Evolutionary conservation across 2,329 filamentous ascomycete genomes (phyloP).

Genomic region (Diaporthe ampelina): DNA sequence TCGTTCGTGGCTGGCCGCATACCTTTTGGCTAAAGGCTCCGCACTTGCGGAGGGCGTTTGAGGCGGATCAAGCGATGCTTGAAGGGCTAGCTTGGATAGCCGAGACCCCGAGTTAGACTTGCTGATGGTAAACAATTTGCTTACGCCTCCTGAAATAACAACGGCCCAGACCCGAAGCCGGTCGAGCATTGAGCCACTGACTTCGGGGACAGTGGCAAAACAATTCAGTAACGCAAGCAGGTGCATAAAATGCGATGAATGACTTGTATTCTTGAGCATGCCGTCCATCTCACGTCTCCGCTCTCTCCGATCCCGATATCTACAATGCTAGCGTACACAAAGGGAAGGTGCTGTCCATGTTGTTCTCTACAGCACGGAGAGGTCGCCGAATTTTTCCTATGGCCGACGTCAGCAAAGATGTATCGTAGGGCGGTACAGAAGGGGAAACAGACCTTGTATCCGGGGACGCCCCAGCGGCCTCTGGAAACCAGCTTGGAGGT

Average conservation of each 20-base stretch:
- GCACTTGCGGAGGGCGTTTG: slow-evolving; percentile 55
- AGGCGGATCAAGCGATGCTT: slow-evolving; percentile 59
- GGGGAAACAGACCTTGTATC: slow-evolving; percentile 87
- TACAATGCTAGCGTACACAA: slow-evolving; percentile 80
- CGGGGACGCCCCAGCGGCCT: slow-evolving; percentile 97
- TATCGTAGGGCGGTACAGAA: neutral
- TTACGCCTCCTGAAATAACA: neutral
- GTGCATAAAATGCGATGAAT: neutral
- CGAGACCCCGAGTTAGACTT: neutral
- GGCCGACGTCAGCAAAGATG: slow-evolving; percentile 59
- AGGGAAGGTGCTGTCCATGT: slow-evolving; percentile 60
- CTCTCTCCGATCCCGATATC: slow-evolving; percentile 63
- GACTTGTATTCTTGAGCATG: slow-evolving; percentile 33
- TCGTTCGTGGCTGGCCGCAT: slow-evolving; percentile 63
- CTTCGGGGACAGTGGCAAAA: neutral
- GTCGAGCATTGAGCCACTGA: neutral
- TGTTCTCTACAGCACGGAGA: slow-evolving; percentile 86
- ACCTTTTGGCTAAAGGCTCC: slow-evolving; percentile 66
- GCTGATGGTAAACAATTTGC: neutral
- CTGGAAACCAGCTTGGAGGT: slow-evolving; percentile 94
- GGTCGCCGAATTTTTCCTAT: slow-evolving; percentile 98
- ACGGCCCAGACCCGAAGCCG: neutral
- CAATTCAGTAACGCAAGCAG: neutral
- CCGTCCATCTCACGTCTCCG: slow-evolving; percentile 40
- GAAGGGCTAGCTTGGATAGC: slow-evolving; percentile 58